Evolutionary conservation across 2,329 filamentous ascomycete species (phyloP), one percentile per base, ranked within the genome.

Genomic region (Cadophora luteo-olivacea): DNA sequence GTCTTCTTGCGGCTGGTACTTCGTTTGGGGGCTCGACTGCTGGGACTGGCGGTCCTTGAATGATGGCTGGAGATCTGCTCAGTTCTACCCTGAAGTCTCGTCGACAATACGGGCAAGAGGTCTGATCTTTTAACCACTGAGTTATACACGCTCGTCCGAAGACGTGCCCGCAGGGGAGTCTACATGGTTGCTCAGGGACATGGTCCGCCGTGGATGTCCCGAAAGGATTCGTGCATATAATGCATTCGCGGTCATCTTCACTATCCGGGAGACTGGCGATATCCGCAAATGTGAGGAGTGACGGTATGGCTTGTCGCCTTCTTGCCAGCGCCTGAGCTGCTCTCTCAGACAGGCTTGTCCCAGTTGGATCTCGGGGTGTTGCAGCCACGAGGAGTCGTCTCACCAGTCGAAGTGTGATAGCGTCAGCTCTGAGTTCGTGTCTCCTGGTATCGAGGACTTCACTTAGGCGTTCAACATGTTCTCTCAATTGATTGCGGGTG

Each of bases 131-230:
- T 33, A 60, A n/a, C 55, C 55, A 60, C 11, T 25, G n/a, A 9
- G 55, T 24, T n/a, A 60, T 60, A n/a, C 55, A 60, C 8, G 33
- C 5, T 60, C 55, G 55, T 14, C 55, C 55, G 11, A 41, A 24
- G n/a, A 60, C 36, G n/a, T 60, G 55, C 8, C 33, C 55, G n/a
- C 55, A 60, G 11, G 55, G 55, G 9, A 60, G 55, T n/a, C 19
- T 22, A 41, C 55, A 60, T 11, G 55, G 55, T 6, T 41, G n/a
- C 22, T 60, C 55, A 16, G 55, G 29, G 0, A 25, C 55, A 5
- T 25, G 33, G 14, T 22, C 55, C 3, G n/a, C 55, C 22, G 12
- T 12, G 12, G 36, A 32, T 1, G 14, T 11, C 22, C 55, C 55
- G 33, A 60, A 36, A 14, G 55, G 33, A 41, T 60, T 36, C 14